Base-by-base conservation (phyloP, 202 grass and related monocot genomes). In the Setaria viridis region DNA sequence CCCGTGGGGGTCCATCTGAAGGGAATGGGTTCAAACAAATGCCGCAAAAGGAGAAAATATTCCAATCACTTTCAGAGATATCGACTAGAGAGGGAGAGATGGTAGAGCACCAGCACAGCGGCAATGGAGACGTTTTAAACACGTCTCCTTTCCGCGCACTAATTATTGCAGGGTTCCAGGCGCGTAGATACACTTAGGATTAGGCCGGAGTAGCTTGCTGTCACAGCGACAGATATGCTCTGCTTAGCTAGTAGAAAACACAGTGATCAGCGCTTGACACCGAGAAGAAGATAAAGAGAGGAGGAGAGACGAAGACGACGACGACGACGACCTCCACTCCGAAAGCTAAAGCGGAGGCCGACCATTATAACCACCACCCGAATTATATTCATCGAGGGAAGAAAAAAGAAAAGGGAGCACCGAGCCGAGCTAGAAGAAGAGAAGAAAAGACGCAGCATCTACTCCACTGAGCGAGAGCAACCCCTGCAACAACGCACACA, bases 311-410 rank as follows among this genome's bases (percentile, higher is more conserved):
- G 4, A 37, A 69, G 77, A 67, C 25, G 62, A 82, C 37, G 77
- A 82, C 39, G 39, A 41, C 37, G 83, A 84, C 75, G 85, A 78
- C 78, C 82, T 66, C 77, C 78, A 60, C 84, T 48, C 19, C 56
- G 49, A 85, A 82, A 64, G 80, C 76, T 54, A 67, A 72, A 85
- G 85, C 77, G 17, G 7, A 77, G n/a, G 64, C 82, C 57, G 49
- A 78, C 47, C 89, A 85, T 34, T 91, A 91, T 80, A 91, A 87
- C 85, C 85, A 71, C 82, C 72, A 55, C 72, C 48, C 67, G 30
- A 76, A 90, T 74, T n/a, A 11, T 74, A 80, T 62, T 55, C 68
- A 25, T 49, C 29, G 11, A 19, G 5, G 20, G 11, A 20, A 3
- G 32, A 55, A 15, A 16, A 47, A n/a, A 34, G 1, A 20, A 35